Base-by-base conservation (phyloP, 345 rosid genomes). In the Lepidium sativum region DNA sequence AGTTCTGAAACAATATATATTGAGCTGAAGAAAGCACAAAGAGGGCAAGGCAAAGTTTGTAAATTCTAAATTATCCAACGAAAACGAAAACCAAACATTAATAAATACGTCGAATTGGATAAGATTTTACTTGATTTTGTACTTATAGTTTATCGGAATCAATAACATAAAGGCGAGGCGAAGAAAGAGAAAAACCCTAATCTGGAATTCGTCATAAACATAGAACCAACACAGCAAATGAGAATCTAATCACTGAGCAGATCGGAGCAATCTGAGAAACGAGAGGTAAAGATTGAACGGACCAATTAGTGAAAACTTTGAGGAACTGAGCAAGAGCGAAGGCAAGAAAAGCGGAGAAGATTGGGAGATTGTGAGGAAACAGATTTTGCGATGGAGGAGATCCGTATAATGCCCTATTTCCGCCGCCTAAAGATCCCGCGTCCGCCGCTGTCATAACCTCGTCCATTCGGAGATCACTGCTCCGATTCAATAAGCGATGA, bases 261-360 rank as follows among this genome's bases (percentile, higher is more conserved):
- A 74, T 39, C 40, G 9, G 21, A 44, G 34, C 0, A 67, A 41
- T 31, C 9, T 40, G 27, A 55, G 6, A 14, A 2, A 12, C 0
- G 59, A 8, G 40, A 27, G 13, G 14, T 16, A 11, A n/a, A 63
- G 59, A 71, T 62, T 23, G 45, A 47, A 85, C 79, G 70, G 77
- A 88, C 96, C 98, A 89, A 78, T 90, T 80, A 65, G 97, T 92
- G 83, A 92, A 92, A 72, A 92, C 74, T 82, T 92, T 92, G 78
- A 92, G 97, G 81, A 89, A 84, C 76, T 92, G 98, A 64, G 98
- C 98, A 41, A 92, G 73, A 31, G 98, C 88, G 77, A 83, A 89
- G 50, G 98, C 91, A 10, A 89, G 91, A 68, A 92, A 87, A 18
- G 98, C 89, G 8, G 97, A 79, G 75, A 92, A 15, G 67, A 92